Conservation (phyloP, 352 stramenopile genomes). For the Pythium vanterpoolii region DNA sequence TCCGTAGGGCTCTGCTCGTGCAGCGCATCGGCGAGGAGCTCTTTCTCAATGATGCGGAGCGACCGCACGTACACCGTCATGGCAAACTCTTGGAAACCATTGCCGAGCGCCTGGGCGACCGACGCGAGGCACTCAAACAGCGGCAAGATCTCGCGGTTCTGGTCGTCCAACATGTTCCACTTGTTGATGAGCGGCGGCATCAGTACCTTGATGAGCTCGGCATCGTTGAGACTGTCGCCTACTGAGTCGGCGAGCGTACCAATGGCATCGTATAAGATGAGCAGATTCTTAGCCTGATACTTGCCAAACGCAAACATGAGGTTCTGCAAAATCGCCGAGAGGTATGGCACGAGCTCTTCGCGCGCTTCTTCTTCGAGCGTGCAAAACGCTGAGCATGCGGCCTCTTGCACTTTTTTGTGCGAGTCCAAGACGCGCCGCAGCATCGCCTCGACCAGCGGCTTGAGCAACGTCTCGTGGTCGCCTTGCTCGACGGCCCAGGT, state of each 20-base stretch:
- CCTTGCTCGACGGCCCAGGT: conserved; percentile 91
- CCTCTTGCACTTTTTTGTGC: conserved; percentile 95
- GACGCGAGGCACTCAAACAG: conserved; percentile 90
- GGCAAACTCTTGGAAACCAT: conserved; percentile 87
- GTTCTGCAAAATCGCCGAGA: conserved; percentile 90
- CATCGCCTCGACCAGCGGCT: conserved; percentile 84
- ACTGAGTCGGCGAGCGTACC: conserved; percentile 94
- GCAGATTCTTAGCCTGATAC: conserved; percentile 93
- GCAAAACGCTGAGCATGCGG: conserved; percentile 93
- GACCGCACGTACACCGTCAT: conserved; percentile 79
- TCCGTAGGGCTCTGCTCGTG: conserved; percentile 74
- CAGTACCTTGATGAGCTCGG: conserved; percentile 89
- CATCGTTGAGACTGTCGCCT: conserved; percentile 90
- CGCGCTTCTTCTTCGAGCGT: conserved; percentile 93
- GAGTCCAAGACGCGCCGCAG: conserved; percentile 86
- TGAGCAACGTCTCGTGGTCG: conserved; percentile 73
- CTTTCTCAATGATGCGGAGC: conserved; percentile 81
- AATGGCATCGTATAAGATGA: conserved; percentile 96
- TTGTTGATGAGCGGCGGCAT: conserved; percentile 93
- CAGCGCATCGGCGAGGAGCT: conserved; percentile 78
- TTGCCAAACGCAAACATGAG: conserved; percentile 92
- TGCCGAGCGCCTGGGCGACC: conserved; percentile 78
- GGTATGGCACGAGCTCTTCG: conserved; percentile 91
- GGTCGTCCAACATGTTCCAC: conserved; percentile 86
- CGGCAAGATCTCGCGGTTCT: conserved; percentile 78